Percentiles rank a stretch among this genome's conserved stretches.
Evolutionary conservation across 2,329 filamentous ascomycete species (phyloP).

Genomic region (Aspergillus sp.): DNA sequence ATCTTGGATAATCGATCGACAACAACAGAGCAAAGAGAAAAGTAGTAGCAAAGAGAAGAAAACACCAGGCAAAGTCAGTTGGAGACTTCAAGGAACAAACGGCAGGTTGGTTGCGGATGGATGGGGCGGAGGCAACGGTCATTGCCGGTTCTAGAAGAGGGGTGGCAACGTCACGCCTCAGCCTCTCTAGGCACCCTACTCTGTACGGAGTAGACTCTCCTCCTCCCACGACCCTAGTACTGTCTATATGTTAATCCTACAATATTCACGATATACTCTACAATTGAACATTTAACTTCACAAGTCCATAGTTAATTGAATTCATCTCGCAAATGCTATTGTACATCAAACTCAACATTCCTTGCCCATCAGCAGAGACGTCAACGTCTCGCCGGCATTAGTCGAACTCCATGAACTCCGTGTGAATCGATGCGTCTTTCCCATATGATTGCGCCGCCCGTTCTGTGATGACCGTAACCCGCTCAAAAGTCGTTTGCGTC

Average conservation of each 20-base stretch:
- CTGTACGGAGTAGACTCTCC: not conserved
- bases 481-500: slow-evolving; percentile 26
- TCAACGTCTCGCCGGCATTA: slow-evolving; percentile 23
- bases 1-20: slow-evolving; percentile 24
- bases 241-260: no score
- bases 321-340: not conserved
- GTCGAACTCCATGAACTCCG: slow-evolving; percentile 43
- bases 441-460: slow-evolving; percentile 34
- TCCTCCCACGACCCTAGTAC: not conserved
- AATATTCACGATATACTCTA: no score
- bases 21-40: not conserved
- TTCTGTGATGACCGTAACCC: slow-evolving; percentile 27
- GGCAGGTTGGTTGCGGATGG: not conserved
- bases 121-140: slow-evolving; percentile 5
- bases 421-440: slow-evolving; percentile 34
- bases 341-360: slow-evolving; percentile 19
- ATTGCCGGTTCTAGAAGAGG: slow-evolving; percentile 7
- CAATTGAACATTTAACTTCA: no score
- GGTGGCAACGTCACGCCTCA: slow-evolving; percentile 24
- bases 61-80: not conserved
- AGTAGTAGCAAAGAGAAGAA: not conserved
- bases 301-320: not conserved
- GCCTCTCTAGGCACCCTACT: not conserved
- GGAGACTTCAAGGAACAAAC: not conserved
- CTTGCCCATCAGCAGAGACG: slow-evolving; percentile 33